These are phyloP conservation scores for Lathyrus sativus DNA, from an alignment of 306 rosid species.

Conservation along the genomic window DNA sequence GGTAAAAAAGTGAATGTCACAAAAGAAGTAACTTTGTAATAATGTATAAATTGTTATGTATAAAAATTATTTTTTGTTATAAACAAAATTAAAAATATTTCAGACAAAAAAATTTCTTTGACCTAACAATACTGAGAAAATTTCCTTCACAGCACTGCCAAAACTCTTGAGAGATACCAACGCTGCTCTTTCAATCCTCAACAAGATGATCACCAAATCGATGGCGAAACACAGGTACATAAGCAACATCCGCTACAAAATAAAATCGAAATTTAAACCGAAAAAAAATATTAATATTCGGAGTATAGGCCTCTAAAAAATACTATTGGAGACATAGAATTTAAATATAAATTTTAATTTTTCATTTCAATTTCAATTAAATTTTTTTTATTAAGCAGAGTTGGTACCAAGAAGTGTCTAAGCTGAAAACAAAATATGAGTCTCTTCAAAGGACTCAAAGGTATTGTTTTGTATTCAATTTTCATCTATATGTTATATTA, in stretches of 20 bases:
- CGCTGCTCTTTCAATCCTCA: constrained; percentile 64
- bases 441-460: constrained; percentile 86
- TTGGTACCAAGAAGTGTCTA: constrained; percentile 80
- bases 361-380: neutral
- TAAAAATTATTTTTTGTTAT: too few species aligned
- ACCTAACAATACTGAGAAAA: neutral
- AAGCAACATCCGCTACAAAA: neutral
- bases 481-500: neutral
- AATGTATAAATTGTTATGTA: too few species aligned
- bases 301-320: too few species aligned
- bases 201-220: constrained; percentile 49
- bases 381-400: constrained; percentile 48
- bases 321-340: too few species aligned
- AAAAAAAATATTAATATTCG: too few species aligned
- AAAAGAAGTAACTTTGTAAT: too few species aligned
- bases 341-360: too few species aligned
- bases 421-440: constrained; percentile 70
- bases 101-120: too few species aligned
- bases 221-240: constrained; percentile 72
- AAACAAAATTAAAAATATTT: too few species aligned
- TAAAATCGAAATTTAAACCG: too few species aligned
- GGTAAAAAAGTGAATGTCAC: too few species aligned
- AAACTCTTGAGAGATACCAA: constrained; percentile 81
- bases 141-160: constrained; percentile 44
- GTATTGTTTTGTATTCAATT: constrained; percentile 40